Evolutionary conservation across 2,329 filamentous ascomycete species (phyloP), one percentile per base, ranked within the genome.

Genomic region (Coniochaeta sp.): DNA sequence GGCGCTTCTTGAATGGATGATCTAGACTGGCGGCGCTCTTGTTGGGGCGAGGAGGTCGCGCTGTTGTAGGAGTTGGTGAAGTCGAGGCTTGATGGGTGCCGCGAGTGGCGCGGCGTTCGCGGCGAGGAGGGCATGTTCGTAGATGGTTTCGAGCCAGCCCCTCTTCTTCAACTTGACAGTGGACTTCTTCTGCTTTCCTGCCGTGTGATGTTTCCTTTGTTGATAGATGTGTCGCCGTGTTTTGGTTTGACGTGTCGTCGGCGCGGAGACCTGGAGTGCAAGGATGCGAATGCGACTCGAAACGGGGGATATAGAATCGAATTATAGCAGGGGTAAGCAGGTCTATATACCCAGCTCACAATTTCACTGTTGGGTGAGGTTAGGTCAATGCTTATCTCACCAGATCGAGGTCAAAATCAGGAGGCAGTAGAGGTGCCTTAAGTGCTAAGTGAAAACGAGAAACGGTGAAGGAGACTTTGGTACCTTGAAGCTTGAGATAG

Each of bases 21-120:
- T 64, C 79, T 81, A 57, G 81, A 83, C 59, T 77, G 74, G 58
- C 80, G 77, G 54, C 81, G 75, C 58, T 73, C 47, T 31, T 52
- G 72, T 60, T 70, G 72, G 12, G 81, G 78, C 2, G 80, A 82
- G 58, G 73, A 74, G 43, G 73, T 71, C 58, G 73, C 73, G 66
- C 75, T 79, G 58, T 66, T 68, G 57, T 71, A 34, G 34, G 28
- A 34, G 22, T 57, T 34, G 16, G 17, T 69, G 64, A 76, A 77
- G 63, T 86, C 82, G 67, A 82, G 75, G 33, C 34, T 58, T 14
- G 85, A 87, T 52, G 81, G 78, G 59, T 83, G 78, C 65, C 84
- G 80, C 64, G 84, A 87, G 68, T 87, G 84, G 65, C 75, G 77
- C 60, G 85, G 84, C 38, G 84, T 86, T 57, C 76, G 77, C 57